Evolutionary conservation across 345 rosid genomes (phyloP).

Genomic region (Iberis pinnata): DNA sequence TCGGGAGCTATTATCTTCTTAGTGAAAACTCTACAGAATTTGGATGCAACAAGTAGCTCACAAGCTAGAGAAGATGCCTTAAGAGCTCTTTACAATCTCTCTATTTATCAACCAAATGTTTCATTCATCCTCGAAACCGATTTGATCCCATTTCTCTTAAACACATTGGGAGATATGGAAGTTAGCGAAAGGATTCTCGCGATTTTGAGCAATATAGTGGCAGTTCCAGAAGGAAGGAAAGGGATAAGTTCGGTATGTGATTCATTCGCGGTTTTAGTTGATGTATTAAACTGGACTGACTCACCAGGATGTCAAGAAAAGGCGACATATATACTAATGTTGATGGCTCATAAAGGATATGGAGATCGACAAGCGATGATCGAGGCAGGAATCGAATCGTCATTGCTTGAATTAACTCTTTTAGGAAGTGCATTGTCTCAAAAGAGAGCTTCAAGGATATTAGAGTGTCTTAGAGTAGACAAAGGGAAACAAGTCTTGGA

Average conservation of each 20-base stretch:
- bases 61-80: conserved; percentile 86
- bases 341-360: conserved; percentile 87
- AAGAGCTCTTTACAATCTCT: conserved; percentile 81
- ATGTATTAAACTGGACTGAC: conserved; percentile 85
- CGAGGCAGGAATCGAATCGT: conserved; percentile 73
- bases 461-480: conserved; percentile 67
- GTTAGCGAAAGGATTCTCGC: conserved; percentile 83
- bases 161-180: conserved; percentile 78
- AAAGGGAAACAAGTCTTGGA: conserved; percentile 86
- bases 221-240: conserved; percentile 79
- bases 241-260: conserved; percentile 50
- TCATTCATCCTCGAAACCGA: conserved; percentile 54
- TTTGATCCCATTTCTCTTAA: conserved; percentile 51
- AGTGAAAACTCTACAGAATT: conserved; percentile 48
- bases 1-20: conserved; percentile 81
- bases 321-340: conserved; percentile 73
- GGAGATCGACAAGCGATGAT: conserved; percentile 86
- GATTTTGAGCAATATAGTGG: conserved; percentile 65
- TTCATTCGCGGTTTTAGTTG: conserved; percentile 67
- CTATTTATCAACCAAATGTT: conserved; percentile 56
- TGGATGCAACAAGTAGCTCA: conserved; percentile 33
- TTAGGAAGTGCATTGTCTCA: conserved; percentile 88
- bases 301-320: conserved; percentile 93
- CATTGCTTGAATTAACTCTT: conserved; percentile 81
- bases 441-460: conserved; percentile 89